Conservation (phyloP, 2,329 filamentous ascomycete species). For the Chrysosporium queenslandicum region DNA sequence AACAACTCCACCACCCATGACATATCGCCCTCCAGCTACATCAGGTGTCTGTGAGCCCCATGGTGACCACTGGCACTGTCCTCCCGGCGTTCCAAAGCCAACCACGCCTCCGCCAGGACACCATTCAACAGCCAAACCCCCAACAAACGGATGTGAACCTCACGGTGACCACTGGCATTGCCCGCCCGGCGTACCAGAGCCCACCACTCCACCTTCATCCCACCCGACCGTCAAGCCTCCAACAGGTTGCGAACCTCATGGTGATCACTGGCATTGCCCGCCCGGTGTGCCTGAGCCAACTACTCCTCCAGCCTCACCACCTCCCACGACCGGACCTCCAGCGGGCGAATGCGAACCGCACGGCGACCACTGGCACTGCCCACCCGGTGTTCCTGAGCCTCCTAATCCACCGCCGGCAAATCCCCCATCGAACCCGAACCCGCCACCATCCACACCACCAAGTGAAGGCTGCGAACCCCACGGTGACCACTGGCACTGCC, state of each 20-base stretch:
- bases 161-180: slow-evolving; percentile 10
- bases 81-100: slow-evolving; percentile 3
- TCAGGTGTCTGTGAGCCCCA: slow-evolving; percentile 1
- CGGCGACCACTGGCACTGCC: slow-evolving; percentile 6
- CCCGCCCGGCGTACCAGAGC: background rate
- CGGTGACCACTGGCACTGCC: slow-evolving; percentile 10
- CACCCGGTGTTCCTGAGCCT: slow-evolving; percentile 5
- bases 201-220: background rate
- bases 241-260: background rate
- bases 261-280: slow-evolving; percentile 9
- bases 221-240: background rate
- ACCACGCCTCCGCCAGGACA: background rate
- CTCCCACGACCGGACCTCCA: background rate
- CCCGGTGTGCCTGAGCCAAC: slow-evolving; percentile 8
- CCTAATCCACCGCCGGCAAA: background rate
- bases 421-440: no score
- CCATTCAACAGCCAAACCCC: background rate
- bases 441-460: background rate
- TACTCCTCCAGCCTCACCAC: background rate
- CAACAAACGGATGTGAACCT: background rate
- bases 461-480: background rate
- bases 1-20: background rate
- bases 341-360: background rate
- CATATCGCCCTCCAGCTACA: background rate
- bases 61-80: slow-evolving; percentile 9